These are phyloP conservation scores for Amanita inopinata DNA, from an alignment of 768 basidiomycete genomes.

Conservation along the genomic window DNA sequence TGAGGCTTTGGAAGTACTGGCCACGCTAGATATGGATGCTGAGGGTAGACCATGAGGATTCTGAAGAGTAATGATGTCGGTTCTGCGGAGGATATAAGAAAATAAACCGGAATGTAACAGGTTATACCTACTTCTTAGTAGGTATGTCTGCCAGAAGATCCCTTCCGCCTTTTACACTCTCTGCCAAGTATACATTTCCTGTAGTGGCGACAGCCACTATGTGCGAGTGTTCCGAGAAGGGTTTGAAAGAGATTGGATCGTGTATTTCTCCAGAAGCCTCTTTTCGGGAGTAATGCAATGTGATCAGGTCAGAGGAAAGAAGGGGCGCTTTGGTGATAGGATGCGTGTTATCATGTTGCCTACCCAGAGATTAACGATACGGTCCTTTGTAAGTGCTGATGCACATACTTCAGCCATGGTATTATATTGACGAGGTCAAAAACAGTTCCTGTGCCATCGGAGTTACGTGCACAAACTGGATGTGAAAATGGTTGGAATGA, in stretches of 20 bases:
- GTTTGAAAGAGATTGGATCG: constrained; percentile 97
- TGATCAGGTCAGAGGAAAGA: constrained; percentile 63
- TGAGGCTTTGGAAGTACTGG: constrained; percentile 21
- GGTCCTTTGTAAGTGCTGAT: background rate
- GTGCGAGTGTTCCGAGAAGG: constrained; percentile 93
- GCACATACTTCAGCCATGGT: constrained; percentile 81
- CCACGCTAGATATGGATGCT: constrained; percentile 31
- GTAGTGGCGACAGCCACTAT: constrained; percentile 85
- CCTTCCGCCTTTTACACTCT: constrained; percentile 76
- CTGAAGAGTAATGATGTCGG: constrained; percentile 90
- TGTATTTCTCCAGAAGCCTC: constrained; percentile 76
- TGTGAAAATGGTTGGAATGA: constrained; percentile 85
- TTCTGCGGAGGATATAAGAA: constrained; percentile 30
- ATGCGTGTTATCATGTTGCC: constrained; percentile 74
- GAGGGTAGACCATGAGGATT: constrained; percentile 76
- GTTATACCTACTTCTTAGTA: constrained; percentile 62
- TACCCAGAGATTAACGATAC: constrained; percentile 21
- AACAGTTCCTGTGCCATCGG: constrained; percentile 70
- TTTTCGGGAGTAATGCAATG: constrained; percentile 77
- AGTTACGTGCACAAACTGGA: constrained; percentile 80
- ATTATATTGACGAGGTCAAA: constrained; percentile 91
- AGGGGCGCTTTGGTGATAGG: constrained; percentile 69
- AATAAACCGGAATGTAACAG: background rate
- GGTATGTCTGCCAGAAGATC: constrained; percentile 82
- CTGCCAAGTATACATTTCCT: constrained; percentile 89